phyloP scores from a whole-genome alignment of 2,329 filamentous ascomycete genomes.

The Nothopassalora personata region DNA sequence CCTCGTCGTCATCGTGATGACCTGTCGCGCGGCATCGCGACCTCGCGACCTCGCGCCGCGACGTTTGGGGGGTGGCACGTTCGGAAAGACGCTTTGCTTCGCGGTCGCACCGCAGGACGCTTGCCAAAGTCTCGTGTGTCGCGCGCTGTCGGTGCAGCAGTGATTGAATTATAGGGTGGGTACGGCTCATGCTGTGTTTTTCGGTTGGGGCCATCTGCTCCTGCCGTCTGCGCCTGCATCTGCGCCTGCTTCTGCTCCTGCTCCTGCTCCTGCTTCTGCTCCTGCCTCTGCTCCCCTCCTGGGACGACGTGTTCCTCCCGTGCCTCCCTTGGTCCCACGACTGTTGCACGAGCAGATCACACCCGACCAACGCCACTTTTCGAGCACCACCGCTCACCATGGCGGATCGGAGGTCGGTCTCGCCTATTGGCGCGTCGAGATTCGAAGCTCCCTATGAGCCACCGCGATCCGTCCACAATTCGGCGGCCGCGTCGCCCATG shows the following conservation, averaged over 20 bases:
- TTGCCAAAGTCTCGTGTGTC: no score
- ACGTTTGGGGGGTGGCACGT: no score
- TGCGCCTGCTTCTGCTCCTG: neutral
- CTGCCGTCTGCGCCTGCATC: no score
- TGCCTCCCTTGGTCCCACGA: no score
- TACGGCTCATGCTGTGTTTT: neutral
- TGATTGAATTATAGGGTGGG: no score
- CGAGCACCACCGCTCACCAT: neutral
- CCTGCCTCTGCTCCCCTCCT: neutral
- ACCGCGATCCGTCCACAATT: conserved; percentile 10
- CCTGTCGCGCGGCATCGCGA: no score
- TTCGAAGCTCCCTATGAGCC: conserved; percentile 28
- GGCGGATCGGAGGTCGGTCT: conserved; percentile 4
- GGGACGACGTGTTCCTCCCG: no score
- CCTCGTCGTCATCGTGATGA: no score
- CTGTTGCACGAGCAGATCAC: neutral
- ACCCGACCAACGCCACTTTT: neutral
- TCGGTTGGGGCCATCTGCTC: neutral
- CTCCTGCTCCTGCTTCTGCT: neutral
- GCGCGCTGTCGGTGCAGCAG: no score
- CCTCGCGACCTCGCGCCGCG: no score
- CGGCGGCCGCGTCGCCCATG: conserved; percentile 14
- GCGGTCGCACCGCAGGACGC: no score
- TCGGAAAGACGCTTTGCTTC: no score
- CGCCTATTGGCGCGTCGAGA: conserved; percentile 27